Evolutionary conservation across 768 basidiomycete genomes (phyloP), one percentile per base, ranked within the genome.

Genomic region (Serendipita sp.): DNA sequence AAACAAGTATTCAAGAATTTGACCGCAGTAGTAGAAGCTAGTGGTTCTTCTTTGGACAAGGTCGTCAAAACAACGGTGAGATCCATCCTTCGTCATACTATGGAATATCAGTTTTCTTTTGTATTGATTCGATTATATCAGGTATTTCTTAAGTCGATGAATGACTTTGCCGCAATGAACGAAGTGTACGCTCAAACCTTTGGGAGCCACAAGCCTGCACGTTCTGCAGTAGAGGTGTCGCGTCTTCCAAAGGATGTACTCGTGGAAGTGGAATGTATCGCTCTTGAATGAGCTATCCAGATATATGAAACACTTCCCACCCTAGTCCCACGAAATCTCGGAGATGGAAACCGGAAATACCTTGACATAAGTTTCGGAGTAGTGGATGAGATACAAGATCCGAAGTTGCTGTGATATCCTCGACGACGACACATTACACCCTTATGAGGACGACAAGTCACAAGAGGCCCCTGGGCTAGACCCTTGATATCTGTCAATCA

Each of bases 91-190:
- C 44, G 8, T 68, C 47, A n/a, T 16, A 28, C 32, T 10, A 18
- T 23, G 15, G 36, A 15, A 18, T 69, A 60, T 46, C 67, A 66
- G 54, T 56, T 62, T 28, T 30, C 28, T 65, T 38, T 23, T 23
- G 23, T 23, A 23, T 23, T 23, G 1, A 23, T 23, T 23, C 23
- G 23, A 30, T 7, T 36, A 28, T 48, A 63, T 2, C 66, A 93
- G 91, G 86, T 94, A 30, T 98, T 96, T 77, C 75, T 98, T 73
- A 91, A 95, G 74, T 77, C 82, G 67, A 94, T 98, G 91, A 78
- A 89, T 68, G 89, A 99, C 74, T 98, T 98, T 72, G 83, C 71
- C 2, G 76, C 80, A 45, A 83, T 96, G 70, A 97, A 97, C 73
- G 81, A 75, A 15, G 78, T 92, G 67, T 98, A 96, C 73, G 81